Percentiles rank a stretch among this genome's conserved stretches.
Conservation (phyloP, 2,329 filamentous ascomycete species). For the Sordariomycetes sp. region DNA sequence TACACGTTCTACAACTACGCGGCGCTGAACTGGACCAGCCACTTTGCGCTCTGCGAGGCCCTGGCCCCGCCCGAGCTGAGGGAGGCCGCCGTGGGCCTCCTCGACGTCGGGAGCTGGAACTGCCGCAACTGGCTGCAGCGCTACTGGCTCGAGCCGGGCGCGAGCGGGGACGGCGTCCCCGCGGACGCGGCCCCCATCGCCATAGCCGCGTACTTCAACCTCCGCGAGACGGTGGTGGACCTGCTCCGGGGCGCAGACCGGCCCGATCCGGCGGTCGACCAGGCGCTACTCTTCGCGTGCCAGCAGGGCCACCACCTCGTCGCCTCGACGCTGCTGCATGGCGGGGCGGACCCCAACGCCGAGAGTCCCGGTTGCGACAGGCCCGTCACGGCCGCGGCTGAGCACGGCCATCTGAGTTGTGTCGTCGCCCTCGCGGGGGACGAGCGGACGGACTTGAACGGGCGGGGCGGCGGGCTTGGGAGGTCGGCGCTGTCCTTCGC, state of each 20-base stretch:
- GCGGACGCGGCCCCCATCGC: conserved; percentile 12
- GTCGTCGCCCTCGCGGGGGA: conserved; percentile 15
- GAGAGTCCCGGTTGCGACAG: conserved; percentile 11
- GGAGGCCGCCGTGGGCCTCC: conserved; percentile 9
- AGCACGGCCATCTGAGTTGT: conserved; percentile 16
- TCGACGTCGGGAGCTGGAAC: conserved; percentile 9
- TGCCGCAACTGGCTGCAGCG: conserved; percentile 22
- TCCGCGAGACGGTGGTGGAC: conserved; percentile 12
- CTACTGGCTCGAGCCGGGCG: conserved; percentile 14
- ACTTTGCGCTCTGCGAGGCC: conserved; percentile 15
- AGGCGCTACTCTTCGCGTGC: conserved; percentile 20
- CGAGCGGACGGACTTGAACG: conserved; percentile 13
- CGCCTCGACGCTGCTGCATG: conserved; percentile 13
- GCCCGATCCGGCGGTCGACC: conserved; percentile 7
- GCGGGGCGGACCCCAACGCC: conserved; percentile 12
- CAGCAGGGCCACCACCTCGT: conserved; percentile 12
- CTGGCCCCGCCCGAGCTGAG: conserved; percentile 9
- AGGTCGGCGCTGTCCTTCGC: conserved; percentile 21
- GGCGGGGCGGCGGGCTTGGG: conserved; percentile 8
- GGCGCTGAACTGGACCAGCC: conserved; percentile 22
- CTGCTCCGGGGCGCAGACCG: conserved; percentile 7
- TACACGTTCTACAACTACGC: conserved; percentile 24
- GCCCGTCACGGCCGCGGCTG: conserved; percentile 16
- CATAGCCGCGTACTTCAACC: conserved; percentile 21
- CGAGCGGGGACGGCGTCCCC: conserved; percentile 11